Evolutionary conservation across 2,329 filamentous ascomycete genomes (phyloP), one percentile per base, ranked within the genome.

Genomic region (Colletotrichum liaoningense): DNA sequence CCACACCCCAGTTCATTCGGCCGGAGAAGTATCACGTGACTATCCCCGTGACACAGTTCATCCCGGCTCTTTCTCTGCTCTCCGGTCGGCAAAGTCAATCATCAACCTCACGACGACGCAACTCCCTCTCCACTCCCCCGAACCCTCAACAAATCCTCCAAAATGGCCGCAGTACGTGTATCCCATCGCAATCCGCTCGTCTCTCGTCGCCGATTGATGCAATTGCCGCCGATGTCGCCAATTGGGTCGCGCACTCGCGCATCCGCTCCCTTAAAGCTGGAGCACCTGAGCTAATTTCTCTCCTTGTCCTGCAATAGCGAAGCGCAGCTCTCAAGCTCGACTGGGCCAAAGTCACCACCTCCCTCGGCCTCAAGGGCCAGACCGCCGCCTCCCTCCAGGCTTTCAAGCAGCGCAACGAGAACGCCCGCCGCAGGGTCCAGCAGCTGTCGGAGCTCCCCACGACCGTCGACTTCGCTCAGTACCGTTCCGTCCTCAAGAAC

Each of bases 401-500:
- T 78, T 99, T 99, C 93, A 99, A 99, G 92, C 97, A 98, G 92
- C 95, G 97, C 88, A 98, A 98, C 90, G 97, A 99, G 84, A 95
- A 98, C 84, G 96, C 95, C 83, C 95, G 96, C 87, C 96, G 97
- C 89, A 96, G 96, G 88, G 90, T 99, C 75, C 92, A 93, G 85
- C 81, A 91, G 76, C 94, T 99, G 73, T 92, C 91, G 76, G 95
- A 98, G 86, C 92, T 93, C 84, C 88, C 96, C 77, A 94, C 95
- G 81, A 91, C 91, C 73, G 91, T 99, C 87, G 95, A 99, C 90
- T 98, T 99, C 87, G 86, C 91, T 79, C 91, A 96, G 86, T 99
- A 98, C 94, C 95, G 95, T 86, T 89, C 89, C 83, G 83, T 94
- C 79, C 92, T 99, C 80, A 98, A 98, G 92, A 99, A 99, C 94